Evolutionary conservation across 306 rosid species (phyloP), one percentile per base, ranked within the genome.

Genomic region (Pueraria montana): DNA sequence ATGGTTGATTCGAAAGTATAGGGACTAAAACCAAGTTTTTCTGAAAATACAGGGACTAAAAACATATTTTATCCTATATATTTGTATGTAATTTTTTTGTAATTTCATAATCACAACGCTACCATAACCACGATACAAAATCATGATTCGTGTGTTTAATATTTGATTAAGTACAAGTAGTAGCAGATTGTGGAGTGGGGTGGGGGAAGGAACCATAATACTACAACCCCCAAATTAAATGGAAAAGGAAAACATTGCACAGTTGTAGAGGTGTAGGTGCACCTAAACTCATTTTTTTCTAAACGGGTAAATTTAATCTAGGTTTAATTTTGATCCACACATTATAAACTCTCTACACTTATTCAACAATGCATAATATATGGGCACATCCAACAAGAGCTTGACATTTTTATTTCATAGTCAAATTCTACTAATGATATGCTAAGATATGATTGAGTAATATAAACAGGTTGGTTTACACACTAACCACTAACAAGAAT

Each of bases 401-500:
- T 68, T 42, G 34, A 21, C 53, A 10, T 67, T 17, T 17, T 18
- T 34, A 34, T 6, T 34, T 36, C 2, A 43, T 69, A 21, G 74
- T 42, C 53, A 68, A 69, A 11, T 11, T 68, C 17, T 40, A n/a
- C 16, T 68, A 18, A 20, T 68, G 17, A 68, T 68, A 40, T 40
- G 74, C 49, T 18, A 68, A 68, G 30, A 68, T 17, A 24, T 40
- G 5, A 40, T 67, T 68, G 30, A 18, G 23, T 66, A 14, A 38
- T 67, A 67, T 67, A 38, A 40, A 9, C 9, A 70, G 18, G 76
- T 70, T 70, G 11, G 23, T n/a, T 46, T 24, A 68, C 74, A 71
- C 59, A 71, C 42, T 26, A 46, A 46, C 58, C 53, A 69, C 36
- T 2, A 69, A 45, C 32, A 23, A 70, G 23, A 71, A 46, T 71